Evolutionary conservation across 1,284 basidiomycete species (phyloP), one percentile per base, ranked within the genome.

Genomic region (Leccinum fallax): DNA sequence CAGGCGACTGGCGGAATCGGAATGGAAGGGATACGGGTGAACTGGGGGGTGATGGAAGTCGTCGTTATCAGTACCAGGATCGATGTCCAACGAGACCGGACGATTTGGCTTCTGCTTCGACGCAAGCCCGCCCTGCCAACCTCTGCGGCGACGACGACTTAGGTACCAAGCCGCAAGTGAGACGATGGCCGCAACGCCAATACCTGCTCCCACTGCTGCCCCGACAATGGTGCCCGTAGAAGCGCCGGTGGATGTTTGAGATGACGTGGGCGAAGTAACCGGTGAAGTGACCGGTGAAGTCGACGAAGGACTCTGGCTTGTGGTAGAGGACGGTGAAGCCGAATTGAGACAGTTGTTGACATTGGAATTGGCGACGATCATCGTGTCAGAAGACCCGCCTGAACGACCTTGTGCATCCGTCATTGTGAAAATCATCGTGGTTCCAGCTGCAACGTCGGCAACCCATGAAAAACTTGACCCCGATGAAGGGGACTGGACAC

Each of bases 341-440:
- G 69, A 67, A 65, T 78, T 78, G 36, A 90, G 79, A 66, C 89
- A 91, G 21, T 79, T 78, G 8, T 63, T 66, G 62, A 86, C 81
- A 65, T 80, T 80, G 2, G 86, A 84, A 51, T 74, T 67, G 10
- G 77, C 77, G n/a, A 89, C 86, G 15, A 65, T 66, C 62, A 71
- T 67, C 19, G 84, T 60, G 65, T 87, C 81, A 8, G 87, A 85
- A 65, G 78, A 80, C 9, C 88, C 89, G 40, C 89, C 88, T 57
- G 80, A 78, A 40, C 78, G 76, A 10, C 86, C 84, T 63, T 75
- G 65, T 4, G 85, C 73, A 65, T 92, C 90, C 3, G 77, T 75
- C 83, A 91, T 80, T 51, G 83, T 68, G 60, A 91, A 90, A 10
- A 90, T 63, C 53, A 92, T 70, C 4, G 78, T 78, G 1, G 86